Evolutionary conservation across 164 flowering plant species (phyloP), one percentile per base, ranked within the genome.

Genomic region (Stephania cephalantha): DNA sequence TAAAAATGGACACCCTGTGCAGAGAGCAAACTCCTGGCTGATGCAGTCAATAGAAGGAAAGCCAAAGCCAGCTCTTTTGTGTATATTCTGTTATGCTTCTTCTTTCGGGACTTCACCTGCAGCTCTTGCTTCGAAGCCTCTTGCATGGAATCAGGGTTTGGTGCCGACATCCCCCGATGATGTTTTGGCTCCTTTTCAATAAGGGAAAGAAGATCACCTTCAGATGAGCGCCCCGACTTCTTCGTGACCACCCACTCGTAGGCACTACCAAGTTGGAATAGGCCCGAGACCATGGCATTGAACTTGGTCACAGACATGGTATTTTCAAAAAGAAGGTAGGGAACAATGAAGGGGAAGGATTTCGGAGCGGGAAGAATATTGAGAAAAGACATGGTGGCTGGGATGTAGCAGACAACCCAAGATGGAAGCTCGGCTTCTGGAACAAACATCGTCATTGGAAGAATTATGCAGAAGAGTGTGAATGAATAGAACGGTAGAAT

Each of bases 301-400:
- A 94, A 95, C 79, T 95, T 95, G 79, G 98, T 95, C 29, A 95
- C 98, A 0, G 99, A 95, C 99, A 95, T 95, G 42, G 98, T 94
- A 83, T 95, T 95, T 83, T 95, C 98, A 63, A 95, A 95, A 2
- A 95, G 93, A 18, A 95, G 98, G 84, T 93, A 95, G 2, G 99
- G 99, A 70, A 95, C 97, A 48, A 93, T 93, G 84, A 95, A 95
- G 8, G 99, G 99, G 80, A 95, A 95, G 7, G 97, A 88, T 76
- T 86, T 91, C 6, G 97, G 99, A 17, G 98, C 87, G 0, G 99
- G 99, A 44, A 95, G 89, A 48, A 95, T 93, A 78, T 95, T 95
- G 79, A 95, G 98, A 72, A 95, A 86, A 3, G 99, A 91, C 96
- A 95, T 91, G 75, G 91, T 85, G 13, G 92, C 99, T 0, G 99